A percentile compares a stretch with the other conserved stretches of the same genome.
phyloP scores from a whole-genome alignment of 2,329 filamentous ascomycete genomes.

The Colletotrichum sansevieriae region DNA sequence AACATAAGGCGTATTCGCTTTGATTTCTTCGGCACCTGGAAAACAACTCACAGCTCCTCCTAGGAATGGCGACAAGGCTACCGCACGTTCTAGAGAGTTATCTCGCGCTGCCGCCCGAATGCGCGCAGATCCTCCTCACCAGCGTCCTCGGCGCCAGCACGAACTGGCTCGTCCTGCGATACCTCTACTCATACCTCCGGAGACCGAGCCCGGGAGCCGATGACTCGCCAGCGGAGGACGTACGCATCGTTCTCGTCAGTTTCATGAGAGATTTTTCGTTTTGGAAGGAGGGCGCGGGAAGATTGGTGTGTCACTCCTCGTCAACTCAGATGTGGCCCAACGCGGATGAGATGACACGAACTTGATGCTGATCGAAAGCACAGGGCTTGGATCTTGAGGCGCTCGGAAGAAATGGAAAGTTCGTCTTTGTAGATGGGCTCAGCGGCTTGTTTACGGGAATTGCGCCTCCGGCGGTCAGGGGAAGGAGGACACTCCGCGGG shows the following conservation, averaged over 20 bases:
- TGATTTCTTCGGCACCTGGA: fast-evolving
- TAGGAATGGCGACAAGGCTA: conserved; percentile 62
- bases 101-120: conserved; percentile 67
- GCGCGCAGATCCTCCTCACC: conserved; percentile 75
- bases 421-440: conserved; percentile 83
- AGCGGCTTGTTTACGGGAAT: conserved; percentile 64
- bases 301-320: conserved; percentile 63
- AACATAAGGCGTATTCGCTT: not conserved
- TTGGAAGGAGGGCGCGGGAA: conserved; percentile 79
- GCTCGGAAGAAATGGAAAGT: conserved; percentile 67
- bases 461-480: conserved; percentile 31
- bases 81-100: conserved; percentile 76
- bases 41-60: not conserved
- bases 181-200: conserved; percentile 62
- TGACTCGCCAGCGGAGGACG: conserved; percentile 46
- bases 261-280: conserved; percentile 84
- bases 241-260: conserved; percentile 80
- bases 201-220: conserved; percentile 28
- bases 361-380: not conserved
- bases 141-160: conserved; percentile 74
- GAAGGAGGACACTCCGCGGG: conserved; percentile 47
- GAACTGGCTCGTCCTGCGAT: conserved; percentile 75
- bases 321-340: not conserved
- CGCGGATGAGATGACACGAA: not conserved
- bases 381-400: conserved; percentile 79